Base-by-base conservation (phyloP, 176 grass and related monocot genomes). In the Eremochloa ophiuroides region DNA sequence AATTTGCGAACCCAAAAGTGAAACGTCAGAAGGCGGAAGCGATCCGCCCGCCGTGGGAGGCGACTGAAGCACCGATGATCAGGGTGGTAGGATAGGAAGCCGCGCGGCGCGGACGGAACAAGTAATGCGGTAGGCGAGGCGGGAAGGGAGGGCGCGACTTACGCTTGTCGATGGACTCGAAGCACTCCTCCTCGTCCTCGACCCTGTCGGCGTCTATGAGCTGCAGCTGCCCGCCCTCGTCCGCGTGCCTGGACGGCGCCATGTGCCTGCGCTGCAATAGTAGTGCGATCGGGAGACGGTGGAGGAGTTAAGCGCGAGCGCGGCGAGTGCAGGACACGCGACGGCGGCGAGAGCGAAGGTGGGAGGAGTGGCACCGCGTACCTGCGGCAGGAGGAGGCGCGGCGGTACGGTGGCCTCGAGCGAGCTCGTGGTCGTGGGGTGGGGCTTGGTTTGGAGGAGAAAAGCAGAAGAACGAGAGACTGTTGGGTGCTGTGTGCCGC, bases 121-220 rank as follows among this genome's bases (percentile, higher is more conserved):
- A 39, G 58, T 73, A 85, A 75, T 16, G 75, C 28, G 50, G 8
- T 76, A 60, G 69, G 65, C 25, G 67, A 53, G 35, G 41, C 1
- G 43, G 66, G 44, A 27, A 12, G 37, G 43, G 48, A 18, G 43
- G 50, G 33, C 34, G 20, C 10, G 64, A 50, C 76, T 33, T 79
- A 94, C 95, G 59, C 89, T 91, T 94, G 70, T 98, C 95, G 51
- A 98, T 93, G 27, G 95, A 80, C 82, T 95, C 92, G 62, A 98
- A 98, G 90, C 78, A 82, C 74, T 98, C 92, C 59, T 95, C 89
- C 82, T 97, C 95, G 10, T 91, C 92, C 12, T 95, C 91, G 20
- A 75, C 62, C 63, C 78, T 80, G 44, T 91, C 92, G 23, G 82
- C 61, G 65, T 95, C 92, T 88, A 98, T 75, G 62, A 98, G 92